Evolutionary conservation across 2,329 filamentous ascomycete genomes (phyloP).

Genomic region (Drechmeria coniospora): DNA sequence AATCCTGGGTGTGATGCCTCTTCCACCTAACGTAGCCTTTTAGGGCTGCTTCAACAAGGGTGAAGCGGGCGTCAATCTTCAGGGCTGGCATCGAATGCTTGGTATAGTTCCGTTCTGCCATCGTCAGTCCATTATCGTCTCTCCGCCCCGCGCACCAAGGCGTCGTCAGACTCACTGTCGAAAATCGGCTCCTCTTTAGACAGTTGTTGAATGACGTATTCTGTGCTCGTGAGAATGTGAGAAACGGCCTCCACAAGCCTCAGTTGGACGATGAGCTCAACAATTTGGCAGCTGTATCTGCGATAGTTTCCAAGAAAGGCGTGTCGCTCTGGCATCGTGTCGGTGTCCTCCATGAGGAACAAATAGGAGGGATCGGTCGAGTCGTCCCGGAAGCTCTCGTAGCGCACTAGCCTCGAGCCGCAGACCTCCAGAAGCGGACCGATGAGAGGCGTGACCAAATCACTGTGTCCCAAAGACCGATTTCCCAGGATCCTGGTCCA

Average conservation of each 20-base stretch:
- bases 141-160: too few relatives aligned
- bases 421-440: slow-evolving; percentile 69
- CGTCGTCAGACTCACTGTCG: slow-evolving; percentile 47
- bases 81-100: slow-evolving; percentile 61
- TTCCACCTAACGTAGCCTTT: slow-evolving; percentile 82
- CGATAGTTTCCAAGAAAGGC: slow-evolving; percentile 93
- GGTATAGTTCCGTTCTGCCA: slow-evolving; percentile 38
- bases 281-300: slow-evolving; percentile 73
- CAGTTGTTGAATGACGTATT: slow-evolving; percentile 56
- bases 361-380: slow-evolving; percentile 64
- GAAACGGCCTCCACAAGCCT: slow-evolving; percentile 73
- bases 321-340: slow-evolving; percentile 85
- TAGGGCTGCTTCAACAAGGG: slow-evolving; percentile 73
- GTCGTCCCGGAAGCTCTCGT: slow-evolving; percentile 74
- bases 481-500: slow-evolving; percentile 75
- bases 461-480: slow-evolving; percentile 46
- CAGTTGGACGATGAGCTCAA: slow-evolving; percentile 72
- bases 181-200: slow-evolving; percentile 58
- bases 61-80: slow-evolving; percentile 75
- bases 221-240: slow-evolving; percentile 71
- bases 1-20: slow-evolving; percentile 12
- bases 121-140: slow-evolving; percentile 2
- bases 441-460: slow-evolving; percentile 48
- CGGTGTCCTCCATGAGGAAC: slow-evolving; percentile 84
- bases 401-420: slow-evolving; percentile 69